Base-by-base conservation (phyloP, 1,284 basidiomycete genomes). In the Salmacisia buchloeana region DNA sequence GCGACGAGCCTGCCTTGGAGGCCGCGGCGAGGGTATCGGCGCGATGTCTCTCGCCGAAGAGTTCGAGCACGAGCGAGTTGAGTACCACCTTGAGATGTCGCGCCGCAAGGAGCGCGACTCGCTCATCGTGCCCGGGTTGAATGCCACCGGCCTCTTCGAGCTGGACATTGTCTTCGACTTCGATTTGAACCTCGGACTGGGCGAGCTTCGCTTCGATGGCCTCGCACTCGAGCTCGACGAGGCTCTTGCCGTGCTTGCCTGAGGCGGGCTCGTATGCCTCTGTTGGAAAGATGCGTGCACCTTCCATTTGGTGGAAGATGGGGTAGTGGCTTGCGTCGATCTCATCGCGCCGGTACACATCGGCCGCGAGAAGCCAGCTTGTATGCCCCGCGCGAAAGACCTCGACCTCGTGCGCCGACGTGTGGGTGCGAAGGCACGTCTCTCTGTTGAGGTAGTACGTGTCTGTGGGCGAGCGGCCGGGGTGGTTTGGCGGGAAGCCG, bases 301-400 rank as follows among this genome's bases (percentile, higher is more conserved):
- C 96, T 81, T 99, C 96, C 83, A 97, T 92, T 82, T 99, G 96
- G 82, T 99, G 96, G 80, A 99, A 99, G 49, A 97, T 90, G 21
- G 96, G 96, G 81, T 97, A 97, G 81, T 99, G 96, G 10, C 89
- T 91, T 23, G 87, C 85, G 82, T 99, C 96, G 70, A 99, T 98
- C 82, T 98, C 96, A 85, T 99, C 96, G 69, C 96, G 87, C 46
- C 96, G 84, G 82, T 97, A 99, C 54, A 99, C 96, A 82, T 99
- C 96, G n/a, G 96, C 94, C 1, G 93, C 91, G 58, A 98, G 84
- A 35, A 98, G 83, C 91, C 94, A 98, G 60, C 85, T 84, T 38
- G 89, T 86, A 71, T 89, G 83, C 3, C 91, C 91, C 38, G 83
- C 82, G 45, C 85, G 82, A 81, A 97, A 98, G 5, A 89, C 87